Percentiles rank a stretch among this genome's conserved stretches.
phyloP scores from a whole-genome alignment of 352 stramenopile species.

The Globisporangium sylvaticum region DNA sequence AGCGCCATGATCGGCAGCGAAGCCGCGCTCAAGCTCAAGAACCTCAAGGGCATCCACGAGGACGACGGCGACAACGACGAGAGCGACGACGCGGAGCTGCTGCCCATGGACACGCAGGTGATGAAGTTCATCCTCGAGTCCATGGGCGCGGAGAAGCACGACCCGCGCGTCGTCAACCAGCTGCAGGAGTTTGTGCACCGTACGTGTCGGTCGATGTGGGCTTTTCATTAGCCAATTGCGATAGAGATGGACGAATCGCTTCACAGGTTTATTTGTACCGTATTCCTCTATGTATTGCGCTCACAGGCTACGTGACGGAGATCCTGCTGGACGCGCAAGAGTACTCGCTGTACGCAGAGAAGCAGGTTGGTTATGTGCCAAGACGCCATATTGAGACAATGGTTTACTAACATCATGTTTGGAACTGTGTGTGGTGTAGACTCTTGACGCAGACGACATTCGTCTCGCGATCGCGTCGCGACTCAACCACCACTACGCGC shows the following conservation, averaged over 20 bases:
- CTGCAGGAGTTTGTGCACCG: slow-evolving; percentile 84
- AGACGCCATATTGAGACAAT: neutral
- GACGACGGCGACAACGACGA: slow-evolving; percentile 48
- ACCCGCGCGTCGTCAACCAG: slow-evolving; percentile 76
- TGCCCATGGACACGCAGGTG: slow-evolving; percentile 59
- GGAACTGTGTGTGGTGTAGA: slow-evolving; percentile 19
- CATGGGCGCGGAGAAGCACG: slow-evolving; percentile 78
- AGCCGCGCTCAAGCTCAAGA: slow-evolving; percentile 44
- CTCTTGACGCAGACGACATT: slow-evolving; percentile 71
- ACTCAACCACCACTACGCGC: slow-evolving; percentile 75
- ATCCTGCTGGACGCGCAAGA: slow-evolving; percentile 84
- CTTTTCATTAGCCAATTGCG: neutral
- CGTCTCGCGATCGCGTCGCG: slow-evolving; percentile 72
- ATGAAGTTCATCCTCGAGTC: slow-evolving; percentile 64
- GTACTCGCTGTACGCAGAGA: slow-evolving; percentile 76
- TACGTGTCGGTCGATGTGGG: slow-evolving; percentile 21
- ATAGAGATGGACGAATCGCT: neutral
- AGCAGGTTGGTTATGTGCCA: slow-evolving; percentile 32
- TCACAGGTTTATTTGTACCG: neutral
- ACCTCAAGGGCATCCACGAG: slow-evolving; percentile 58
- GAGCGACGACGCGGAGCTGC: slow-evolving; percentile 33
- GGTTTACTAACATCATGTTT: neutral
- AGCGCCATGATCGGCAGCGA: slow-evolving; percentile 25
- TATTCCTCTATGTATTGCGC: neutral
- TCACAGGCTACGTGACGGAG: slow-evolving; percentile 72